Percentiles rank a stretch among this genome's conserved stretches.
Conservation (phyloP, 148 eudicot species). For the Chenopodium formosanum region DNA sequence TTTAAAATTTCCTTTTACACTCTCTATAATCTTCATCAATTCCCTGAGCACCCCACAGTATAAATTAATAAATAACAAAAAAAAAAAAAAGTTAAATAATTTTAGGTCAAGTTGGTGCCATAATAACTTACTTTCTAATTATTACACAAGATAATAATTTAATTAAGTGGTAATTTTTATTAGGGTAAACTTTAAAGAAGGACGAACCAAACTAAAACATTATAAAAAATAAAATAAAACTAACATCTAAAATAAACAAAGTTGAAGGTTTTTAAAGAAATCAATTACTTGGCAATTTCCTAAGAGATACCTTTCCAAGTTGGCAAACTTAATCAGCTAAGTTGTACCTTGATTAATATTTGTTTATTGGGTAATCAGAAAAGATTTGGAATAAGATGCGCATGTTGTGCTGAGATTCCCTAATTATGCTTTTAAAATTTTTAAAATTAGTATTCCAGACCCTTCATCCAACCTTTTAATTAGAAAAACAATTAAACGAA, state of each 20-base stretch:
- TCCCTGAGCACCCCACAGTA: too few species aligned
- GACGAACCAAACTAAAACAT: neutral
- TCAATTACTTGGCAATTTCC: constrained; percentile 1
- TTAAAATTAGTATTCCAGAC: neutral
- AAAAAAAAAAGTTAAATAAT: too few species aligned
- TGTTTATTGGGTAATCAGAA: constrained; percentile 10
- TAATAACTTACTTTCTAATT: neutral
- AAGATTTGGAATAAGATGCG: constrained; percentile 19
- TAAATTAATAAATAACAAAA: too few species aligned
- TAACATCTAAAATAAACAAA: too few species aligned
- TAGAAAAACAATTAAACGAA: neutral
- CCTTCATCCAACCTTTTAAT: neutral
- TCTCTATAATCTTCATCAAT: too few species aligned
- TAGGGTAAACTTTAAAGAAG: neutral
- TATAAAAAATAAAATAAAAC: too few species aligned
- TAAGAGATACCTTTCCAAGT: constrained; percentile 10
- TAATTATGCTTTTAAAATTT: constrained; percentile 18
- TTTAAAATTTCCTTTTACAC: neutral
- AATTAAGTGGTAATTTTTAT: neutral
- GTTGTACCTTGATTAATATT: neutral
- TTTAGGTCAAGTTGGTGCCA: neutral
- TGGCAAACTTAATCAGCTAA: constrained; percentile 13
- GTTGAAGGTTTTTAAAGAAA: neutral
- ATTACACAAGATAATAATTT: neutral
- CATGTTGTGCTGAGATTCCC: constrained; percentile 31